A percentile compares a stretch with the other conserved stretches of the same genome.
Evolutionary conservation across 164 flowering plant species (phyloP).

Genomic region (Santalum album): DNA sequence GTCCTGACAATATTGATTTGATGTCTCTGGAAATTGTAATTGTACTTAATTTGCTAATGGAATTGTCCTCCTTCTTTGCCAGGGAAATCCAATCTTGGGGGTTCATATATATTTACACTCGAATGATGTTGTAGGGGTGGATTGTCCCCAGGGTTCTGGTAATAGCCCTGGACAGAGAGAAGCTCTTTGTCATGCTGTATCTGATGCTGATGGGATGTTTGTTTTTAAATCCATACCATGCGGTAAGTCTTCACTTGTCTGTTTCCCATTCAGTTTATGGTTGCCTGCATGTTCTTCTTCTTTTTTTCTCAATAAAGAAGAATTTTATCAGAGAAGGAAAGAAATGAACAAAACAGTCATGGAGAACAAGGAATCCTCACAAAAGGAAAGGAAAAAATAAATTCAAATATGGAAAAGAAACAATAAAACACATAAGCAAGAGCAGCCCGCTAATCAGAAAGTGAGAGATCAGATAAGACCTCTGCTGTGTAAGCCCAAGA

Average conservation of each 20-base stretch:
- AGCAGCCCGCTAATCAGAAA: too few relatives aligned
- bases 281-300: too few relatives aligned
- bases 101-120: constrained; percentile 83
- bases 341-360: too few relatives aligned
- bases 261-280: background rate
- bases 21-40: background rate
- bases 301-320: too few relatives aligned
- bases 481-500: too few relatives aligned
- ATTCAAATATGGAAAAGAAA: too few relatives aligned
- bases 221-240: constrained; percentile 73
- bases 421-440: too few relatives aligned
- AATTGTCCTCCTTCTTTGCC: constrained; percentile 9
- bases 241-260: constrained; percentile 43
- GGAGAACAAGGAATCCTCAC: too few relatives aligned
- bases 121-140: constrained; percentile 60
- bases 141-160: constrained; percentile 80
- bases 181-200: constrained; percentile 83
- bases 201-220: constrained; percentile 90
- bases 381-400: too few relatives aligned
- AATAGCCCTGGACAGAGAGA: constrained; percentile 47
- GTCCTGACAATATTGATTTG: background rate
- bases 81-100: constrained; percentile 98
- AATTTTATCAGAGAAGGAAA: too few relatives aligned
- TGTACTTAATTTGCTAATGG: background rate
- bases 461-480: too few relatives aligned